phyloP scores from a whole-genome alignment of 805 yeast genomes.

The Scheffersomyces spartinae region DNA sequence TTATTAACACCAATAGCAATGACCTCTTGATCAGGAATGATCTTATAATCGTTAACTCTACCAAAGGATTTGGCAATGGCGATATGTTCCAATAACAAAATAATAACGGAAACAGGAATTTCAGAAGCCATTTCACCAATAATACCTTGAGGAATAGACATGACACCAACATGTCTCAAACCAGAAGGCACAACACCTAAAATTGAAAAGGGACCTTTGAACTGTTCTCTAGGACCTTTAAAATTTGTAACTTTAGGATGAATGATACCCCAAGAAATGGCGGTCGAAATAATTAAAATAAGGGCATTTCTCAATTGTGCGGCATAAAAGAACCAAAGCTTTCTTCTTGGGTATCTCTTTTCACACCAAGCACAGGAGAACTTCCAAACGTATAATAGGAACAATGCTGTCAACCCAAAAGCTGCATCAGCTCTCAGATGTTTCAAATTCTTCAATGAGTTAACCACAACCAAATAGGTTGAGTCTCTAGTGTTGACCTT shows the following conservation, averaged over 20 bases:
- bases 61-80: constrained; percentile 92
- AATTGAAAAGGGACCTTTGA: constrained; percentile 34
- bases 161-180: constrained; percentile 62
- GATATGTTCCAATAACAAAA: constrained; percentile 80
- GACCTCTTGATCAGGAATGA: constrained; percentile 87
- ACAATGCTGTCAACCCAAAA: constrained; percentile 69
- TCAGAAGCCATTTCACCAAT: constrained; percentile 56
- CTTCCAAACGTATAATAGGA: constrained; percentile 65
- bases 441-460: constrained; percentile 61
- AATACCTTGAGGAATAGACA: constrained; percentile 51
- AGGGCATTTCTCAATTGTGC: constrained; percentile 75
- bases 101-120: constrained; percentile 76
- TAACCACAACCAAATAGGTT: constrained; percentile 57
- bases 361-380: constrained; percentile 48
- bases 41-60: constrained; percentile 80
- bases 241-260: constrained; percentile 28
- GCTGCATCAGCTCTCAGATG: constrained; percentile 73
- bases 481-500: constrained; percentile 62
- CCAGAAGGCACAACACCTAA: constrained; percentile 80
- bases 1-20: constrained; percentile 90
- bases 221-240: constrained; percentile 18
- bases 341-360: constrained; percentile 49
- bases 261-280: constrained; percentile 69
- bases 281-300: constrained; percentile 70
- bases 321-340: constrained; percentile 51